A percentile compares a stretch with the other conserved stretches of the same genome.
These are phyloP conservation scores for Zalerion maritima DNA, from an alignment of 495 filamentous ascomycete genomes.

Conservation along the genomic window DNA sequence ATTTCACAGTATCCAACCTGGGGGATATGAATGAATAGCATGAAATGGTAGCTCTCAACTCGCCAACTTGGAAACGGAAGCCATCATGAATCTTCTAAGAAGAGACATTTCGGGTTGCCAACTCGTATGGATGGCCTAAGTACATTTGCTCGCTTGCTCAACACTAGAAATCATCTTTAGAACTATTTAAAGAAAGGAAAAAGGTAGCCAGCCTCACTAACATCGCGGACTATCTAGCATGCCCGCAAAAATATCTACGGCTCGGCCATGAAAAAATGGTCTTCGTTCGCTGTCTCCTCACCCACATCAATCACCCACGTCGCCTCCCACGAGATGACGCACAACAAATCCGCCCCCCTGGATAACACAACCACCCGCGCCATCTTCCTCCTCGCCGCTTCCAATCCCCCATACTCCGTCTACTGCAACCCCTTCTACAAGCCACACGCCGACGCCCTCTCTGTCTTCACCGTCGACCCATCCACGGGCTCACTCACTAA, in stretches of 20 bases:
- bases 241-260: conserved; percentile 72
- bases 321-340: conserved; percentile 52
- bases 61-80: too few species aligned
- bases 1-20: too few species aligned
- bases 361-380: conserved; percentile 65
- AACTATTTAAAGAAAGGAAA: too few species aligned
- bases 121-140: too few species aligned
- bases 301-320: conserved; percentile 67
- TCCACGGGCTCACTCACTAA: conserved; percentile 42
- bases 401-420: conserved; percentile 60
- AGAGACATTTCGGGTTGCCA: too few species aligned
- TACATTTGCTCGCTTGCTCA: too few species aligned
- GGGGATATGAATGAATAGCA: too few species aligned
- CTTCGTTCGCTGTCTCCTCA: conserved; percentile 58
- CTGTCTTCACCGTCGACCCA: conserved; percentile 60
- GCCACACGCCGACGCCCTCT: conserved; percentile 62
- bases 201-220: too few species aligned
- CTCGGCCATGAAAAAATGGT: conserved; percentile 81
- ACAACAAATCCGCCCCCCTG: conserved; percentile 23
- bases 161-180: too few species aligned
- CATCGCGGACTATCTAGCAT: conserved; percentile 37
- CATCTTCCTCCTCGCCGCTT: conserved; percentile 70
- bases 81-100: too few species aligned
- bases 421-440: conserved; percentile 84
- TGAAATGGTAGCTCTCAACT: too few species aligned